Evolutionary conservation across 2,329 filamentous ascomycete genomes (phyloP).

Genomic region (Neoscytalidium dimidiatum): DNA sequence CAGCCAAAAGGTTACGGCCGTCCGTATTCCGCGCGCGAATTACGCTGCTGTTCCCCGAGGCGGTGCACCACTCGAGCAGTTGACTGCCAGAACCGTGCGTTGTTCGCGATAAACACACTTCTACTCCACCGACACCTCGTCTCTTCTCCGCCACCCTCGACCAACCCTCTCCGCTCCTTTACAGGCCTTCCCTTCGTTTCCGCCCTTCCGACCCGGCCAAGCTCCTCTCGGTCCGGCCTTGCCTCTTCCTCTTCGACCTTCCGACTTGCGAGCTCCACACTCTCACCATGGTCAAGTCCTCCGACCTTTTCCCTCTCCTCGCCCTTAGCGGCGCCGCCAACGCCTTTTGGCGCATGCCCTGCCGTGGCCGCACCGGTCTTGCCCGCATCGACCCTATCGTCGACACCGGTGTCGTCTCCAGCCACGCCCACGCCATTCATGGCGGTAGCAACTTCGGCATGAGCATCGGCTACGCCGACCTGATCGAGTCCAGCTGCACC

Average conservation of each 20-base stretch:
- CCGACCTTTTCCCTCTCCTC: slow-evolving; percentile 25
- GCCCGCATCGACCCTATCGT: slow-evolving; percentile 70
- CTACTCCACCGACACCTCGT: slow-evolving; percentile 5
- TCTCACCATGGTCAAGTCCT: slow-evolving; percentile 10
- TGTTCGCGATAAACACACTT: slow-evolving; percentile 11
- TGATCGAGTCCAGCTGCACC: slow-evolving; percentile 67
- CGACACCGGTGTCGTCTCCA: slow-evolving; percentile 55
- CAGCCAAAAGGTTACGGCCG: slow-evolving; percentile 2
- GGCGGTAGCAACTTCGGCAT: slow-evolving; percentile 68
- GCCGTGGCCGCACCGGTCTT: slow-evolving; percentile 61
- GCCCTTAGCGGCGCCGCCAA: slow-evolving; percentile 49
- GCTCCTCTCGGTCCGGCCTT: slow-evolving; percentile 7
- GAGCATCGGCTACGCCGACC: slow-evolving; percentile 61
- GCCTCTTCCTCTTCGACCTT: not conserved
- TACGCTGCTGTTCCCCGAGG: not conserved
- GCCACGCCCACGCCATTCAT: slow-evolving; percentile 67
- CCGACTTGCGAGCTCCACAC: not conserved
- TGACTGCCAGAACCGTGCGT: not conserved
- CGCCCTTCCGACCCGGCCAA: slow-evolving; percentile 3
- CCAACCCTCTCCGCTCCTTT: slow-evolving; percentile 17
- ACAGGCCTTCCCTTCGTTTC: not conserved
- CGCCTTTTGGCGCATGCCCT: slow-evolving; percentile 71
- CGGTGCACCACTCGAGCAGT: not conserved
- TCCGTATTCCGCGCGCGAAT: slow-evolving; percentile 5
- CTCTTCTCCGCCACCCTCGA: not conserved